Conservation (phyloP, 345 rosid genomes). For the Conringia planisiliqua region DNA sequence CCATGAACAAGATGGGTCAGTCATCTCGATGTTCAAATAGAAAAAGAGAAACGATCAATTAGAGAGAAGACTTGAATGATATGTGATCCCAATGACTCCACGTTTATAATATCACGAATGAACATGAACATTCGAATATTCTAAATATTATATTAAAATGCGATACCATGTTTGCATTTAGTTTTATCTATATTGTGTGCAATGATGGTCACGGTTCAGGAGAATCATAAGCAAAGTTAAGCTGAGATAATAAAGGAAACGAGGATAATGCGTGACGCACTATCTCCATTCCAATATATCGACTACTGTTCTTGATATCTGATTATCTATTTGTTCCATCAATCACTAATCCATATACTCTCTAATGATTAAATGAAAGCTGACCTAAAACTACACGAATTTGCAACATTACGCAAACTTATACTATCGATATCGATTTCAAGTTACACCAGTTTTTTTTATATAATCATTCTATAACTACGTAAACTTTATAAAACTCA, state of each 20-base stretch:
- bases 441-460: background rate
- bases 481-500: background rate
- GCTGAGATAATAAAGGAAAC: constrained; percentile 11
- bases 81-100: constrained; percentile 27
- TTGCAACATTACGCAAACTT: background rate
- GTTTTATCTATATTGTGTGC: background rate
- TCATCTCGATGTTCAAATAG: background rate
- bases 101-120: constrained; percentile 3
- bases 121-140: background rate
- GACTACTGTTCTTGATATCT: constrained; percentile 18
- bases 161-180: background rate
- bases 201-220: constrained; percentile 18
- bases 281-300: constrained; percentile 20
- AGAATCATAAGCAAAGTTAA: background rate
- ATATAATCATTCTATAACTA: background rate
- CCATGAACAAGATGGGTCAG: constrained; percentile 26
- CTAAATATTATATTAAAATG: background rate
- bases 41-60: constrained; percentile 16
- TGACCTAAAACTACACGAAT: background rate
- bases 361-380: background rate
- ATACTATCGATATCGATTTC: background rate
- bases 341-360: constrained; percentile 19
- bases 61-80: constrained; percentile 15
- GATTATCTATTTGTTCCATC: constrained; percentile 13
- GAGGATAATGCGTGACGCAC: constrained; percentile 39